These are phyloP conservation scores for Ulmus americana DNA, from an alignment of 331 rosid genomes.

Conservation along the genomic window DNA sequence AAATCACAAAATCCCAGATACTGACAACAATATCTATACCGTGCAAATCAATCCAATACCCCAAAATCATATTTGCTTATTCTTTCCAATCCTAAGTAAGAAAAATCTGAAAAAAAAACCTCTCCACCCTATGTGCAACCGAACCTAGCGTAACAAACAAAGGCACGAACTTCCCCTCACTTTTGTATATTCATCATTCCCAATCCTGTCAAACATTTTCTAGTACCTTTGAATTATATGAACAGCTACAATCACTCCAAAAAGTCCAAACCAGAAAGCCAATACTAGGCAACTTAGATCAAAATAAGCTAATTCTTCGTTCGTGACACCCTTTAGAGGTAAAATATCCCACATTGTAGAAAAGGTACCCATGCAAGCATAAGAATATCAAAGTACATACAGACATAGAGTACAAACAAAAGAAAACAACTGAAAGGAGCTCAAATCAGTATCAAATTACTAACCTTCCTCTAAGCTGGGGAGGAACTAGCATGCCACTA, in stretches of 20 bases:
- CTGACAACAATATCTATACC: neutral
- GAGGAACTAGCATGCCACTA: conserved; percentile 61
- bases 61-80: neutral
- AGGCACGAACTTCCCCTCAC: neutral
- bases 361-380: no score
- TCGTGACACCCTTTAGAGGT: no score
- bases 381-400: no score
- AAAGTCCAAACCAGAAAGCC: no score
- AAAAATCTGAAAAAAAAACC: neutral
- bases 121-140: neutral
- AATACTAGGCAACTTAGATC: no score
- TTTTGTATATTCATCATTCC: neutral
- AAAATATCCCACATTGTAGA: no score
- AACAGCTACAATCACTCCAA: neutral
- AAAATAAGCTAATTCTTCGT: no score
- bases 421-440: neutral
- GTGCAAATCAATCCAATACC: no score
- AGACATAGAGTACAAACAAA: no score
- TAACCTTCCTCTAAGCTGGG: conserved; percentile 90
- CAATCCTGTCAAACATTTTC: no score
- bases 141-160: neutral
- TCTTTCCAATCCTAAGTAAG: neutral
- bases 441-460: conserved; percentile 20
- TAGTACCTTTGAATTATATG: neutral
- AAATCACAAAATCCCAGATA: neutral